These are phyloP conservation scores for Evernia prunastri DNA, from an alignment of 495 filamentous ascomycete species.

Conservation along the genomic window DNA sequence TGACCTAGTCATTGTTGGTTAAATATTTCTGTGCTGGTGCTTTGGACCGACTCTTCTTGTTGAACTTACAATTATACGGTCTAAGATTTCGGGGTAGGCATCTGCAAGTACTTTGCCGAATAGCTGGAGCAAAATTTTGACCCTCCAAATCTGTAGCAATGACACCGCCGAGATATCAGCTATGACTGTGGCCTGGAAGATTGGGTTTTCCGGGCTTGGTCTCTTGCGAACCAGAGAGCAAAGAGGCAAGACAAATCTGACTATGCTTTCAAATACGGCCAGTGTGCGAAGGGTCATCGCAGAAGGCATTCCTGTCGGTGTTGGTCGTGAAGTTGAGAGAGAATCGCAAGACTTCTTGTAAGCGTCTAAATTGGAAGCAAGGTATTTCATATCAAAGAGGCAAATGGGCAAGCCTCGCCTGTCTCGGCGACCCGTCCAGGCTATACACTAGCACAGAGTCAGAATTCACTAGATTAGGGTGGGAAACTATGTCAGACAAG, in stretches of 20 bases:
- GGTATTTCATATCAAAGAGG: slow-evolving; percentile 27
- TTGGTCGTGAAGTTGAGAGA: neutral
- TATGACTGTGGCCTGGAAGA: slow-evolving; percentile 28
- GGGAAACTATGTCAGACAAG: neutral
- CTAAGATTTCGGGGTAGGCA: slow-evolving; percentile 8
- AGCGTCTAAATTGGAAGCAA: slow-evolving; percentile 19
- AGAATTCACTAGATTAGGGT: neutral
- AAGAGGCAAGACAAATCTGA: slow-evolving; percentile 32
- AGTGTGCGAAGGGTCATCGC: slow-evolving; percentile 29
- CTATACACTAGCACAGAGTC: slow-evolving; percentile 28
- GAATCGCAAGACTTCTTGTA: slow-evolving; percentile 25
- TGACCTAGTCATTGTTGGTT: neutral
- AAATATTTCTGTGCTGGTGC: neutral
- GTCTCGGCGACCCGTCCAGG: slow-evolving; percentile 36
- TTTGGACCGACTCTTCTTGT: neutral
- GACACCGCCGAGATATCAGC: slow-evolving; percentile 28
- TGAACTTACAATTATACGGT: slow-evolving; percentile 3
- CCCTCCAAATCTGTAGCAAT: slow-evolving; percentile 30
- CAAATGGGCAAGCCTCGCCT: slow-evolving; percentile 30
- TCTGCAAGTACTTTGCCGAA: neutral
- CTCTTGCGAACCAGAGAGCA: slow-evolving; percentile 28
- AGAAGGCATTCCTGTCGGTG: slow-evolving; percentile 5
- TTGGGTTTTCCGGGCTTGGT: slow-evolving; percentile 13
- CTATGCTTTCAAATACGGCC: slow-evolving; percentile 27
- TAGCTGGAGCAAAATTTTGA: slow-evolving; percentile 16